Conservation (phyloP, 2,329 filamentous ascomycete species). For the Sporothrix phasma region DNA sequence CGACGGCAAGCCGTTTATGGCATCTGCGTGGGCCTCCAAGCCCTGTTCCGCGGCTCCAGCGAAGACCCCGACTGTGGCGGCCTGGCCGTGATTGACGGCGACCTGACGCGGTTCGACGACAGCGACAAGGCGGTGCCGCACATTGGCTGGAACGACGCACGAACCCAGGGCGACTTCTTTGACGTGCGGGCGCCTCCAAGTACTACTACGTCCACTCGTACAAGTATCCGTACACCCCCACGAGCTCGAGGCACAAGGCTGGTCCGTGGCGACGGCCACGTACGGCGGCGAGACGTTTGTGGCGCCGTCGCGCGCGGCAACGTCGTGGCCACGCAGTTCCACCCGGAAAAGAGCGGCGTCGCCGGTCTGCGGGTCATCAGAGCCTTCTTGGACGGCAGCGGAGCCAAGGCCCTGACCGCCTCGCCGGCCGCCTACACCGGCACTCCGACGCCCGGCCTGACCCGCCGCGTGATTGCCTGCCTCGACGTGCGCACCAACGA, state of each 20-base stretch:
- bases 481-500: constrained; percentile 94
- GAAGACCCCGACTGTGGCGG: constrained; percentile 66
- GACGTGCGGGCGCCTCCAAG: constrained; percentile 74
- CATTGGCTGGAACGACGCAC: constrained; percentile 96
- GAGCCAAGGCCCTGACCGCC: constrained; percentile 40
- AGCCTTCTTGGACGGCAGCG: constrained; percentile 71
- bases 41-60: constrained; percentile 74
- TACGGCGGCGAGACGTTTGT: constrained; percentile 89
- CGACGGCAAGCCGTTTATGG: constrained; percentile 95
- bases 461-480: constrained; percentile 89
- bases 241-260: constrained; percentile 69
- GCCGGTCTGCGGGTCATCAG: constrained; percentile 76
- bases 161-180: constrained; percentile 44
- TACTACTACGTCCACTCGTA: constrained; percentile 99
- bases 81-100: constrained; percentile 61
- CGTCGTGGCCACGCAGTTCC: constrained; percentile 87
- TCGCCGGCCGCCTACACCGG: constrained; percentile 18
- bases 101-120: constrained; percentile 67
- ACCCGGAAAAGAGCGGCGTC: constrained; percentile 91
- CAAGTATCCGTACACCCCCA: constrained; percentile 67
- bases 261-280: constrained; percentile 81
- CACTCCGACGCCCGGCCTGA: constrained; percentile 53
- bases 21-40: constrained; percentile 91
- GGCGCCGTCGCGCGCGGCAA: constrained; percentile 81
- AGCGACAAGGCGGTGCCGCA: constrained; percentile 84